Percentiles rank a stretch among this genome's conserved stretches.
Conservation (phyloP, 1,284 basidiomycete species). For the Agaricales sp. region DNA sequence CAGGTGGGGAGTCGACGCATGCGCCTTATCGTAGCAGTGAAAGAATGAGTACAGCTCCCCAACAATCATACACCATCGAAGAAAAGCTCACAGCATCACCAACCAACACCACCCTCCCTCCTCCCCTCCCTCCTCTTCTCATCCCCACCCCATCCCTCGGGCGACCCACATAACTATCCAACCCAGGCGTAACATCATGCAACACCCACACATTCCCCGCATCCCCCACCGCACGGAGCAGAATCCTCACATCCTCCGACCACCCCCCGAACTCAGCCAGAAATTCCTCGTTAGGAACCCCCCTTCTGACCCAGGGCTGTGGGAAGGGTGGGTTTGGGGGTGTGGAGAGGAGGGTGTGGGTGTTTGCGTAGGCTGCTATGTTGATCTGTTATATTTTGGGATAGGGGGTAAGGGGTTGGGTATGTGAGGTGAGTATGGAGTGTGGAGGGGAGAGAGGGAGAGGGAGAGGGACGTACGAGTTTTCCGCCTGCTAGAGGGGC, state of each 20-base stretch:
- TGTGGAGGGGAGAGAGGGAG: neutral
- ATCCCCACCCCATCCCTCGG: neutral
- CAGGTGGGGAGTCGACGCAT: slow-evolving; percentile 17
- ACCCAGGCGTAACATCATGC: neutral
- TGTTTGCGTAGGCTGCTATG: neutral
- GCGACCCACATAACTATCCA: neutral
- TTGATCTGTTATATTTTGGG: slow-evolving; percentile 1
- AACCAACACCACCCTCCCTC: neutral
- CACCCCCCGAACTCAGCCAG: neutral
- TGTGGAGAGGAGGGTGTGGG: neutral
- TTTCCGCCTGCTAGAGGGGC: neutral
- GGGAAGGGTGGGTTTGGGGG: neutral
- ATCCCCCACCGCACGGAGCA: neutral
- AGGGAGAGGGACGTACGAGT: neutral
- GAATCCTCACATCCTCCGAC: neutral
- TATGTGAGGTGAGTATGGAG: neutral
- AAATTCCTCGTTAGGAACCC: neutral
- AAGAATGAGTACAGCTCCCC: slow-evolving; percentile 14
- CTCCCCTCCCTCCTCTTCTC: neutral
- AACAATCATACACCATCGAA: slow-evolving; percentile 8
- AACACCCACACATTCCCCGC: neutral
- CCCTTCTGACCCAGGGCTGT: neutral
- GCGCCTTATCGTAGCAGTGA: slow-evolving; percentile 18
- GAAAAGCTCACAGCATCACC: slow-evolving; percentile 14
- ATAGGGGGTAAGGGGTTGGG: too few relatives aligned